Percentiles rank a stretch among this genome's conserved stretches.
Conservation (phyloP, 2,329 filamentous ascomycete species). For the Verticillium alfalfae region DNA sequence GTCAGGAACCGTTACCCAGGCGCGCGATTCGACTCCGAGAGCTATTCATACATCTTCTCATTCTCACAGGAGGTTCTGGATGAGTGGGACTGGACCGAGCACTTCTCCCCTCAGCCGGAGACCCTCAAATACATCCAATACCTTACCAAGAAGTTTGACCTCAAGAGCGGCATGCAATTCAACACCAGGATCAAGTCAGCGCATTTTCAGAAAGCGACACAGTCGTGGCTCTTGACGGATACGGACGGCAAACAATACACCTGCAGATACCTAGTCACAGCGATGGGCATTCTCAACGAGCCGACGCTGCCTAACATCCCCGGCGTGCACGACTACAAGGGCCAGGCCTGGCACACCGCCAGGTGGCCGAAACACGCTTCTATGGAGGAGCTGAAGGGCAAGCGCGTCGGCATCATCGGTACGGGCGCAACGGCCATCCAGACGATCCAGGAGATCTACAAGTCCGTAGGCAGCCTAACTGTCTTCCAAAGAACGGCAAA, state of each 20-base stretch:
- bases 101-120: slow-evolving; percentile 26
- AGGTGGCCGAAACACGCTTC: slow-evolving; percentile 10
- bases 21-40: slow-evolving; percentile 40
- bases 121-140: slow-evolving; percentile 27
- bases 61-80: slow-evolving; percentile 33
- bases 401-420: slow-evolving; percentile 22
- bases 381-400: slow-evolving; percentile 6
- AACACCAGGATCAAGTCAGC: slow-evolving; percentile 21
- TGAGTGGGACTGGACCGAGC: slow-evolving; percentile 33
- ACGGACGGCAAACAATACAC: slow-evolving; percentile 14
- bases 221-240: slow-evolving; percentile 21
- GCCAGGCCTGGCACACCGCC: slow-evolving; percentile 12
- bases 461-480: slow-evolving; percentile 23
- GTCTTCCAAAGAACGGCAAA: slow-evolving; percentile 22
- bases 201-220: slow-evolving; percentile 15
- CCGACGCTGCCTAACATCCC: slow-evolving; percentile 26
- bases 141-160: slow-evolving; percentile 21
- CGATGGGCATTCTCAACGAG: slow-evolving; percentile 18
- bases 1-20: slow-evolving; percentile 34
- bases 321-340: slow-evolving; percentile 12
- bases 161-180: slow-evolving; percentile 27
- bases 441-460: slow-evolving; percentile 15
- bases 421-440: slow-evolving; percentile 26
- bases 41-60: slow-evolving; percentile 37
- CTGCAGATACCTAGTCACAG: slow-evolving; percentile 18